Base-by-base conservation (phyloP, 169 alveolate species). In the Eimeria tenella region DNA sequence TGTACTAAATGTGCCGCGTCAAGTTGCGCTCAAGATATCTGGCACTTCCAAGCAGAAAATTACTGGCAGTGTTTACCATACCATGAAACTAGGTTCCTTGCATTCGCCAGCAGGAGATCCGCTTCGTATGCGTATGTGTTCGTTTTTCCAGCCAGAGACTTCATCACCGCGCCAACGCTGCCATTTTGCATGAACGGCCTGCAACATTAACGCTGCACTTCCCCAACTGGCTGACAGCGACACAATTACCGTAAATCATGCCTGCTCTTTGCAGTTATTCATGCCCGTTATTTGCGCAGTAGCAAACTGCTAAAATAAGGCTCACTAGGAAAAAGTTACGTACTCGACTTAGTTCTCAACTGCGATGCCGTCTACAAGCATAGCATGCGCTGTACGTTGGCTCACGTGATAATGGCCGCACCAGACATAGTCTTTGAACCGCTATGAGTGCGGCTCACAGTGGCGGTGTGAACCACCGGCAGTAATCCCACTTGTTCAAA, bases 141-240 rank as follows among this genome's bases (percentile, higher is more conserved):
- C 86, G 68, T 79, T 79, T 81, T 91, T 52, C 95, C 95, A 15
- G 95, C 91, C 23, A 91, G 71, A 11, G 77, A 50, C 92, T 91
- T 91, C 53, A 81, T 50, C 50, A 91, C 95, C 1, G 87, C 91
- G 4, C 95, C 95, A 52, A 91, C 92, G 68, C 86, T 91, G n/a
- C 95, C 95, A 65, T 81, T 77, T 86, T 91, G 87, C 90, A 91
- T 71, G 55, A 77, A 91, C n/a, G 95, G 95, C 95, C 95, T 91
- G 89, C 10, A 11, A 8, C 5, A 5, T 19, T 11, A 65, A 75
- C 3, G 7, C 0, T 19, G 15, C 42, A 75, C 49, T 11, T 11
- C 42, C 42, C 42, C 42, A 31, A 31, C 4, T 31, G 42, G 42
- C 42, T 31, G 42, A 31, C 42, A 31, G 2, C 42, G 42, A 31